A percentile compares a stretch with the other conserved stretches of the same genome.
These are phyloP conservation scores for Backusella tuberculispora DNA, from an alignment of 192 early-diverging fungal genomes.

Conservation along the genomic window DNA sequence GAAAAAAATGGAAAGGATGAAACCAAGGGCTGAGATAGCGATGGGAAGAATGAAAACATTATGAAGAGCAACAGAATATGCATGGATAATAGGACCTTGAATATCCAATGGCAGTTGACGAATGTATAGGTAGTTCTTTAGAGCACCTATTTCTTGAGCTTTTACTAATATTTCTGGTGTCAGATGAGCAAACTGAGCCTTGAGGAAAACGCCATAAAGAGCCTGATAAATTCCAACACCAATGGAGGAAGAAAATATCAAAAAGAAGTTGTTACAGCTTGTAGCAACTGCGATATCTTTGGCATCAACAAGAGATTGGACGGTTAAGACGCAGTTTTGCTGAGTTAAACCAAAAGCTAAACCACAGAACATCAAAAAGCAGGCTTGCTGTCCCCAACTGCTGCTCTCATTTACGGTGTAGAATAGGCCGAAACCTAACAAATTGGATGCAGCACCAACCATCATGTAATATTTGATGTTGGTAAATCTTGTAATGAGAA, in stretches of 20 bases:
- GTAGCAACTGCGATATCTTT: conserved; percentile 56
- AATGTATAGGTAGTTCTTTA: conserved; percentile 22
- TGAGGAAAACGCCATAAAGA: conserved; percentile 12
- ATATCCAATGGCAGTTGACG: conserved; percentile 17
- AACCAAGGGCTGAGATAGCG: conserved; percentile 18
- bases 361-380: conserved; percentile 53
- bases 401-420: conserved; percentile 54
- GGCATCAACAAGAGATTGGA: conserved; percentile 45
- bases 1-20: conserved; percentile 31
- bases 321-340: conserved; percentile 52
- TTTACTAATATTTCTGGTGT: conserved; percentile 17
- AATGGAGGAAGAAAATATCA: conserved; percentile 26
- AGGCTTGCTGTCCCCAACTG: conserved; percentile 52
- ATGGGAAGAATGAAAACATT: conserved; percentile 33
- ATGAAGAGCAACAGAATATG: conserved; percentile 28
- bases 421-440: conserved; percentile 59
- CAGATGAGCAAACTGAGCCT: background rate
- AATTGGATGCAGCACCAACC: conserved; percentile 54
- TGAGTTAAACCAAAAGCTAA: conserved; percentile 56
- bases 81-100: conserved; percentile 18
- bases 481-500: conserved; percentile 58
- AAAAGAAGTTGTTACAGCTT: conserved; percentile 36
- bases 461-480: conserved; percentile 52
- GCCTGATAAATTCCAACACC: conserved; percentile 35
- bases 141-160: conserved; percentile 14